Conservation (phyloP, 768 basidiomycete genomes). For the Saitozyma sp. region DNA sequence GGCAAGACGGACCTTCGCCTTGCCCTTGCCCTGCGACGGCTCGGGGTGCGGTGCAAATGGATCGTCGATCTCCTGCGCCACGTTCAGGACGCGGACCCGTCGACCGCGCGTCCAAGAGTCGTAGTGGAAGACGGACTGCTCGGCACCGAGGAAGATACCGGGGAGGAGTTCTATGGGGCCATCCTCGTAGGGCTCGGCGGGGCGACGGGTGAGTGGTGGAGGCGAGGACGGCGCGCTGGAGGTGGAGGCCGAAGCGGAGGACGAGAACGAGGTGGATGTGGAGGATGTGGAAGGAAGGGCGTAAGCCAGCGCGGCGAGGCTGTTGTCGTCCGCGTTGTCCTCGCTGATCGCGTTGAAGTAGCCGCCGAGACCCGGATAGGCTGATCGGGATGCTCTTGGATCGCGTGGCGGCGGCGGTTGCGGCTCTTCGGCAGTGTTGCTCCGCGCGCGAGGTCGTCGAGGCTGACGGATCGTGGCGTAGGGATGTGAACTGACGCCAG, state of each 20-base stretch:
- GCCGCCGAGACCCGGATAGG: slow-evolving; percentile 7
- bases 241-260: slow-evolving; percentile 14
- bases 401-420: neutral
- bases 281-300: slow-evolving; percentile 4
- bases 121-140: slow-evolving; percentile 35
- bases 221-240: slow-evolving; percentile 23
- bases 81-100: slow-evolving; percentile 45
- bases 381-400: slow-evolving; percentile 10
- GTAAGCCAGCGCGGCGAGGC: neutral
- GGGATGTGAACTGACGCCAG: slow-evolving; percentile 13
- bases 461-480: slow-evolving; percentile 11
- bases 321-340: neutral
- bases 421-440: slow-evolving; percentile 13
- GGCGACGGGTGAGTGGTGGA: slow-evolving; percentile 13
- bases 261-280: slow-evolving; percentile 20
- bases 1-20: slow-evolving; percentile 31
- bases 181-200: slow-evolving; percentile 36
- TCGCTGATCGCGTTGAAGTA: slow-evolving; percentile 6
- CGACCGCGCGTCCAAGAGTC: slow-evolving; percentile 17
- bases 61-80: slow-evolving; percentile 49
- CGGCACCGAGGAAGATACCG: slow-evolving; percentile 47
- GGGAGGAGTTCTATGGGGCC: slow-evolving; percentile 49
- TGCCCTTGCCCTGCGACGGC: slow-evolving; percentile 17
- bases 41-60: slow-evolving; percentile 22
- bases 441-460: slow-evolving; percentile 13